These are phyloP conservation scores for Starmera dryadoides DNA, from an alignment of 805 yeast species.

Conservation along the genomic window DNA sequence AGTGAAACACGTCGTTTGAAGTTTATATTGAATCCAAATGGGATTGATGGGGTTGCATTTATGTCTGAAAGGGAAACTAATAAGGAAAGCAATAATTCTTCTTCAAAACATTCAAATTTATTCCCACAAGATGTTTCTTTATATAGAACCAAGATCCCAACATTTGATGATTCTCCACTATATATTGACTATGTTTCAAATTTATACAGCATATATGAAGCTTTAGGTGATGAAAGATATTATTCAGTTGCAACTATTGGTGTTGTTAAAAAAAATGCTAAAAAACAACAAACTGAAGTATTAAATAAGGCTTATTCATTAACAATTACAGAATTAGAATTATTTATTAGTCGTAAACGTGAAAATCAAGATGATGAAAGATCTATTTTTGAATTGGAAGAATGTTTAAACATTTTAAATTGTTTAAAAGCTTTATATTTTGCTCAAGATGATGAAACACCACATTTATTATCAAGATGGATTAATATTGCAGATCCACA, in stretches of 20 bases:
- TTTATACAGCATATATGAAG: constrained; percentile 46
- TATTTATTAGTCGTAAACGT: constrained; percentile 24
- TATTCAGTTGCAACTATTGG: constrained; percentile 35
- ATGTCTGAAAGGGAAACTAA: constrained; percentile 23
- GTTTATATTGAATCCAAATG: constrained; percentile 40
- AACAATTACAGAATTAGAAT: constrained; percentile 25
- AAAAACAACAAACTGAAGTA: constrained; percentile 26
- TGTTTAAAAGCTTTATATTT: constrained; percentile 51
- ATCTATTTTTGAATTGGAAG: constrained; percentile 32
- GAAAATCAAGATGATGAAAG: constrained; percentile 21
- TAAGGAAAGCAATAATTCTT: constrained; percentile 14
- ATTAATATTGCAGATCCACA: constrained; percentile 62
- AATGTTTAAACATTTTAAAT: constrained; percentile 44
- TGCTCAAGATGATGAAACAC: constrained; percentile 25
- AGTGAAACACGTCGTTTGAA: constrained; percentile 28
- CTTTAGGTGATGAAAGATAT: constrained; percentile 34
- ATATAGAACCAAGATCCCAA: constrained; percentile 32
- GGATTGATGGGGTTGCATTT: constrained; percentile 32
- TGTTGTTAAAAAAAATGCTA: constrained; percentile 24
- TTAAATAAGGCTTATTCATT: constrained; percentile 29
- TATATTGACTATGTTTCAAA: constrained; percentile 42
- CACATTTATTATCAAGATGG: constrained; percentile 48
- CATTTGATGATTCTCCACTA: constrained; percentile 31
- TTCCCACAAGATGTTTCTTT: constrained; percentile 34
- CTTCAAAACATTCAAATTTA: constrained; percentile 7